Evolutionary conservation across 164 flowering plant genomes (phyloP), one percentile per base, ranked within the genome.

Genomic region (Houttuynia cordata): DNA sequence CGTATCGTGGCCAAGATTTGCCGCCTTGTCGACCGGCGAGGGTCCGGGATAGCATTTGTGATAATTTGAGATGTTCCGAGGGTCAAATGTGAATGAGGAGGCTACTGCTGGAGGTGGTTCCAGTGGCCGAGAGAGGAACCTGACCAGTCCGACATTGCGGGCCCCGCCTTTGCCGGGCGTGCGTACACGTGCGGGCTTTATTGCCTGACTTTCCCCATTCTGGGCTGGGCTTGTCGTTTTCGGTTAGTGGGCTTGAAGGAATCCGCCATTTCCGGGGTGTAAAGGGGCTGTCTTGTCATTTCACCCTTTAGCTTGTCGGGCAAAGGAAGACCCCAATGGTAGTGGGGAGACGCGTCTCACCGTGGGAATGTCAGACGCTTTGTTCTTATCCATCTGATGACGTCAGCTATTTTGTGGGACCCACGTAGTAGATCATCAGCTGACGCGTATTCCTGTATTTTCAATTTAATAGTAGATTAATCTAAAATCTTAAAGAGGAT

Each of bases 231-330:
- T 6, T 30, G 37, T 2, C 4, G 6, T 52, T 52, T 21, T 52
- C 55, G 23, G 18, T 24, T 1, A 10, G 19, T 30, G 57, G 57
- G 57, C 6, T 23, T 10, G 14, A 34, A 3, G 19, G 57, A 54
- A 54, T 54, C 57, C 34, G 57, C 30, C 57, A 54, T 54, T 54
- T 54, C 20, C 30, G 39, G 17, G 62, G 19, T 45, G 42, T 15
- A 1, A 8, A 13, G 49, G 34, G 39, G 53, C 45, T 10, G 51
- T 1, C 25, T 59, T 47, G 62, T 45, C 49, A 45, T 45, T 45
- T 17, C 49, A 17, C 15, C 49, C 1, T 17, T 45, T 3, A 17
- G 8, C 17, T 45, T 45, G 49, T 45, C 37, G 37, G 37, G 37
- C 4, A 30, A 30, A 30, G 37, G 37, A 30, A 30, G 6, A 6